Percentiles rank a stretch among this genome's conserved stretches.
Evolutionary conservation across 768 basidiomycete species (phyloP).

Genomic region (Amanita fuliginea): DNA sequence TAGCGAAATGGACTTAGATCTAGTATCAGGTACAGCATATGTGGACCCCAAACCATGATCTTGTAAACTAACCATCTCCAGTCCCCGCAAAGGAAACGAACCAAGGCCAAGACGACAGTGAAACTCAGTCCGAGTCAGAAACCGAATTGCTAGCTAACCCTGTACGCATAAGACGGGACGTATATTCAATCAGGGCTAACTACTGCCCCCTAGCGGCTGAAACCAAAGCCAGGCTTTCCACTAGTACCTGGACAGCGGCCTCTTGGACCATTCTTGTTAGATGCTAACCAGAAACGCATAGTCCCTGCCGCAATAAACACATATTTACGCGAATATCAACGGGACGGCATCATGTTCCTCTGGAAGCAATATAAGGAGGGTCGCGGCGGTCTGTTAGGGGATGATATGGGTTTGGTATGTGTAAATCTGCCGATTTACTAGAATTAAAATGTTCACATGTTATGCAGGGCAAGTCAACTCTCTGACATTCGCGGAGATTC

Average conservation of each 20-base stretch:
- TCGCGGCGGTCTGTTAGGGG: slow-evolving; percentile 78
- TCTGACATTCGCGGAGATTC: not conserved
- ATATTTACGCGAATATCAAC: slow-evolving; percentile 84
- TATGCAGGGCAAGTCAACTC: slow-evolving; percentile 13
- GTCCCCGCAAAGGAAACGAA: not conserved
- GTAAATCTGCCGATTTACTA: not conserved
- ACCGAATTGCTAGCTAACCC: slow-evolving; percentile 16
- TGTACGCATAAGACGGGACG: slow-evolving; percentile 10
- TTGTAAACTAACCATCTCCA: not conserved
- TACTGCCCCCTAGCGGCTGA: slow-evolving; percentile 19
- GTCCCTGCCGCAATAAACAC: slow-evolving; percentile 71
- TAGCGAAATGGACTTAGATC: slow-evolving; percentile 9
- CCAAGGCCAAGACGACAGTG: slow-evolving; percentile 1
- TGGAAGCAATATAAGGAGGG: slow-evolving; percentile 58
- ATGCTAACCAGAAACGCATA: slow-evolving; percentile 29
- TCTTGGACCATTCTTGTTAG: slow-evolving; percentile 40
- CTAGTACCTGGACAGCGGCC: slow-evolving; percentile 29
- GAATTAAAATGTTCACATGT: not conserved
- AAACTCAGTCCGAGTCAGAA: slow-evolving; percentile 17
- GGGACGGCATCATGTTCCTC: slow-evolving; percentile 78
- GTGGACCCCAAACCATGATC: not conserved
- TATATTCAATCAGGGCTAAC: not conserved
- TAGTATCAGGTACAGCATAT: not conserved
- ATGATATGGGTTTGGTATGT: slow-evolving; percentile 85
- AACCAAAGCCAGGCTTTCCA: slow-evolving; percentile 45